A percentile compares a stretch with the other conserved stretches of the same genome.
Evolutionary conservation across 768 basidiomycete species (phyloP).

Genomic region (Trametes coccinea): DNA sequence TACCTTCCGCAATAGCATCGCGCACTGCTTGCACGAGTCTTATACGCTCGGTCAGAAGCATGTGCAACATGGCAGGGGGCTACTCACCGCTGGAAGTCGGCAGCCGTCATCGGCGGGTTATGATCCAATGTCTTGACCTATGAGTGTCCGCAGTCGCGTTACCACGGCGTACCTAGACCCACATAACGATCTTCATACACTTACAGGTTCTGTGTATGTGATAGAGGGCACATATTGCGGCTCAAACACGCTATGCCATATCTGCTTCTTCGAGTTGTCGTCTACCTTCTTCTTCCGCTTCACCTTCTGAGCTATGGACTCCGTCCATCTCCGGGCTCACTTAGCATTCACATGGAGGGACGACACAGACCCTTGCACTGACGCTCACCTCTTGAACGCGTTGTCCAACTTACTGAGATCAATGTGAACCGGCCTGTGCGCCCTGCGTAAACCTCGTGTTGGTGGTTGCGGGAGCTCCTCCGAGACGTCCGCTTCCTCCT

Average conservation of each 20-base stretch:
- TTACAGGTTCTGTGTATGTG: constrained; percentile 39
- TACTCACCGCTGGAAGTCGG: constrained; percentile 68
- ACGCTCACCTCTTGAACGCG: constrained; percentile 73
- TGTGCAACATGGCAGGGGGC: background rate
- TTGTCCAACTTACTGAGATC: constrained; percentile 79
- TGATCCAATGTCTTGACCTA: constrained; percentile 84
- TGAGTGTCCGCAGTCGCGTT: background rate
- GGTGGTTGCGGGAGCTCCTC: constrained; percentile 32
- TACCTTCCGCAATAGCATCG: constrained; percentile 69
- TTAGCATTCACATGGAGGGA: background rate
- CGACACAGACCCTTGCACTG: background rate
- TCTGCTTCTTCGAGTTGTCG: constrained; percentile 65
- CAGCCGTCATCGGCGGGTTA: constrained; percentile 70
- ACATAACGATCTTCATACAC: constrained; percentile 17
- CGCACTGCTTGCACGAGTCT: constrained; percentile 67
- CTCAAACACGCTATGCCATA: constrained; percentile 81
- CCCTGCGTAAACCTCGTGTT: constrained; percentile 33
- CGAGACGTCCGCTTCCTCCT: constrained; percentile 43
- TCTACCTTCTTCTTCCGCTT: constrained; percentile 75
- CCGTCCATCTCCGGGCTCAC: constrained; percentile 64
- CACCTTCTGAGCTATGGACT: constrained; percentile 83
- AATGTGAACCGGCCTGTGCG: constrained; percentile 59
- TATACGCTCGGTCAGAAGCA: constrained; percentile 23
- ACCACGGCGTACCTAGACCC: constrained; percentile 5
- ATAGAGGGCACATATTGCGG: constrained; percentile 46